These are phyloP conservation scores for Microbotryomycetes sp. DNA, from an alignment of 1,284 basidiomycete genomes.

Conservation along the genomic window DNA sequence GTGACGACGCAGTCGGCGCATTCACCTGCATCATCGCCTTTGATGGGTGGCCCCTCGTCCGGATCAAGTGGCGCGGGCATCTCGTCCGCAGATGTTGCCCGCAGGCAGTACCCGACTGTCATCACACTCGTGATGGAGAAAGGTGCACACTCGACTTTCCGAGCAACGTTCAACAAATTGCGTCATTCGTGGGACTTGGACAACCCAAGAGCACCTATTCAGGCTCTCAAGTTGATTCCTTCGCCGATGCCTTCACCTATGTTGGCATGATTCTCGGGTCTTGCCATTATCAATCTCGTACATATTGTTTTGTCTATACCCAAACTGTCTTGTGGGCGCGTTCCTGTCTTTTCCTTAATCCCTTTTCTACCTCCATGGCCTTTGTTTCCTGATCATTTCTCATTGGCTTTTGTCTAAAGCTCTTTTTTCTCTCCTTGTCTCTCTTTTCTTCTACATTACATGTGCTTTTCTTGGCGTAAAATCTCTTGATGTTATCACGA, in stretches of 20 bases:
- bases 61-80: background rate
- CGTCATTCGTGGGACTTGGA: conserved; percentile 58
- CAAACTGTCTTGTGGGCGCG: background rate
- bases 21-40: background rate
- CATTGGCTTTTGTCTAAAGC: background rate
- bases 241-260: conserved; percentile 30
- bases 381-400: background rate
- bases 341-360: background rate
- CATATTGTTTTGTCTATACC: background rate
- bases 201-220: background rate
- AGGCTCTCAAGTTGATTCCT: conserved; percentile 12
- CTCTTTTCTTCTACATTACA: background rate
- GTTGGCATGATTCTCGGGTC: conserved; percentile 6
- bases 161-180: conserved; percentile 61
- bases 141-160: conserved; percentile 75
- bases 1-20: conserved; percentile 41
- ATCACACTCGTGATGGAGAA: conserved; percentile 78
- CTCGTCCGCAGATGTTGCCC: conserved; percentile 16
- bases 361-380: background rate
- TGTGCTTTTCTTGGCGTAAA: too few species aligned
- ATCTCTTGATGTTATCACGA: too few species aligned
- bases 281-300: background rate
- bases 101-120: conserved; percentile 46
- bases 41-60: background rate
- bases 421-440: background rate